Percentiles rank a stretch among this genome's conserved stretches.
Evolutionary conservation across 192 early-diverging fungal species (phyloP).

Genomic region (Backusella tuberculispora): DNA sequence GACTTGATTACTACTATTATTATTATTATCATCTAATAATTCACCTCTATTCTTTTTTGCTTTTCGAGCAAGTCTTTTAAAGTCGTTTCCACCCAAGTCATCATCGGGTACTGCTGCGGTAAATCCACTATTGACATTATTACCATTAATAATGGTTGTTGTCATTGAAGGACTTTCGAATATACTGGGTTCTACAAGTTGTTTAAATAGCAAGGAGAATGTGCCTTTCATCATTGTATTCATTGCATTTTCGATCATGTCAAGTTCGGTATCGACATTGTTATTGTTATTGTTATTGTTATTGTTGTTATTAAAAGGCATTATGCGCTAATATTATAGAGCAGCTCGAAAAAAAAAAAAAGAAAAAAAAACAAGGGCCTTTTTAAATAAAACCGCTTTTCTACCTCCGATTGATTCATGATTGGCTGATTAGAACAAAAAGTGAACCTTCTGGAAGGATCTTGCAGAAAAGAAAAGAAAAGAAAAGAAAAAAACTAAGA

Average conservation of each 20-base stretch:
- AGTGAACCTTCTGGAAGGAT: too few species aligned
- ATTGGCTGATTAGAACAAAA: too few species aligned
- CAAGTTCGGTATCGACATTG: background rate
- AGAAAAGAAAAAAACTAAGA: too few species aligned
- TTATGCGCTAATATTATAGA: too few species aligned
- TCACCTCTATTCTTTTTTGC: conserved; percentile 5
- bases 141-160: conserved; percentile 1
- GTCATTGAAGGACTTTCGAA: conserved; percentile 2
- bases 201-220: background rate
- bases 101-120: background rate
- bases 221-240: conserved; percentile 7
- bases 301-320: background rate
- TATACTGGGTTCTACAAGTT: background rate
- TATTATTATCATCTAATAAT: background rate
- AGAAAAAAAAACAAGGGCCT: too few species aligned
- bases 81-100: conserved; percentile 9
- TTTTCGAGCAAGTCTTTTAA: conserved; percentile 15
- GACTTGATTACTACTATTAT: background rate
- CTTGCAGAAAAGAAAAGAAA: too few species aligned
- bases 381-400: too few species aligned
- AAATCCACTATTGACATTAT: background rate
- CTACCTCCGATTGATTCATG: too few species aligned
- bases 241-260: conserved; percentile 9
- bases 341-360: too few species aligned
- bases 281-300: background rate